These are phyloP conservation scores for Macrotyloma uniflorum DNA, from an alignment of 306 rosid genomes.

Conservation along the genomic window DNA sequence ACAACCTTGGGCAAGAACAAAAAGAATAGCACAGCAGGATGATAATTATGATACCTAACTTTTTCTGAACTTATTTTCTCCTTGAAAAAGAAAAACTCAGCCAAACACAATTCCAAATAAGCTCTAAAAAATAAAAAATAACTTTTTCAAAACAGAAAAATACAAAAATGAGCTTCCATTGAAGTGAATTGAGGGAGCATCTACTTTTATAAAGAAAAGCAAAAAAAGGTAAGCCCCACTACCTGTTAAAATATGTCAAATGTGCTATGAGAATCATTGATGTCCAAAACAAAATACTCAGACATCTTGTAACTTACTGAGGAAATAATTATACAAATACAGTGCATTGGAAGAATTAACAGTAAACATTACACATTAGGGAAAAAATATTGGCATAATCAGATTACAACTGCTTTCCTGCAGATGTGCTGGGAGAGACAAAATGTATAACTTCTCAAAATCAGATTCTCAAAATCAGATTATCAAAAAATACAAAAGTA, in stretches of 20 bases:
- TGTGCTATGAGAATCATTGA: slow-evolving; percentile 25
- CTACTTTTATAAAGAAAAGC: neutral
- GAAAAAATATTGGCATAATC: slow-evolving; percentile 1
- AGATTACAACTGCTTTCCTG: slow-evolving; percentile 28
- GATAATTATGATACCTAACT: neutral
- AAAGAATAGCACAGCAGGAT: neutral
- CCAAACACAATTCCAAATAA: neutral
- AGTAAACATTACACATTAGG: neutral
- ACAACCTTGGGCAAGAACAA: too few species aligned
- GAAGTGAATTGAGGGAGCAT: neutral
- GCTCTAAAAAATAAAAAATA: neutral
- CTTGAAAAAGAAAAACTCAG: neutral
- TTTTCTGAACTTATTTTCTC: neutral
- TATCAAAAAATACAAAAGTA: slow-evolving; percentile 6
- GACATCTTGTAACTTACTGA: neutral
- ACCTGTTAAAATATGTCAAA: neutral
- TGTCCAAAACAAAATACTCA: slow-evolving; percentile 1
- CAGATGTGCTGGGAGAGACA: neutral
- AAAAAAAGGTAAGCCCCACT: neutral
- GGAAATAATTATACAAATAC: neutral
- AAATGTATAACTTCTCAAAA: slow-evolving; percentile 33
- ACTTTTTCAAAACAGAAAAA: neutral
- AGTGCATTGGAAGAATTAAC: neutral
- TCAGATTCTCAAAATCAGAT: neutral
- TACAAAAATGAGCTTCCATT: neutral